These are phyloP conservation scores for Casuarina cunninghamiana DNA, from an alignment of 306 rosid species.

Conservation along the genomic window DNA sequence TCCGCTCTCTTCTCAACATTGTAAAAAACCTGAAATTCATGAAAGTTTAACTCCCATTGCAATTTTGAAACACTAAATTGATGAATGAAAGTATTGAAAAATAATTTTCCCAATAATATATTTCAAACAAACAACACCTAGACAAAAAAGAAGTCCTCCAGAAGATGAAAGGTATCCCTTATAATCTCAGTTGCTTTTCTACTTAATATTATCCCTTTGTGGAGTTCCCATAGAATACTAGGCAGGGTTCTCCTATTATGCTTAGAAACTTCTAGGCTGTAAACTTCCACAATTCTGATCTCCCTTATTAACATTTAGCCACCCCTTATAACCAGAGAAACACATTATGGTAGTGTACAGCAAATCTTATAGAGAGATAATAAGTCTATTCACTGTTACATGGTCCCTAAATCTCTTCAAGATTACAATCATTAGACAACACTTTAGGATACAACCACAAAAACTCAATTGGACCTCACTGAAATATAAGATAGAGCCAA, in stretches of 20 bases:
- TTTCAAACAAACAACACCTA: background rate
- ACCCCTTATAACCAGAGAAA: background rate
- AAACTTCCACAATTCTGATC: background rate
- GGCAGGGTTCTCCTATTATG: background rate
- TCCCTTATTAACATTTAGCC: background rate
- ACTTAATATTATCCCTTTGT: background rate
- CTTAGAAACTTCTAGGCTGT: background rate
- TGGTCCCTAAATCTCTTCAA: background rate
- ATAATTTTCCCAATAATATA: background rate
- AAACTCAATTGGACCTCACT: background rate
- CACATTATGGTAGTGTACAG: background rate
- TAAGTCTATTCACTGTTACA: background rate
- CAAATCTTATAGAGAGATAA: background rate
- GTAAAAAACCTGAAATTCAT: conserved; percentile 49
- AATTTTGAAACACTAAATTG: conserved; percentile 7
- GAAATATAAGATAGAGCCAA: background rate
- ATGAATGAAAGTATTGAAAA: conserved; percentile 7
- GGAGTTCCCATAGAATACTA: background rate
- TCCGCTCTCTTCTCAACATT: conserved; percentile 63
- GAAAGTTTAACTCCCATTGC: conserved; percentile 8
- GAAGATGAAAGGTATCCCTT: background rate
- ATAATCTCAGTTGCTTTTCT: background rate
- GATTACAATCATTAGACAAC: background rate
- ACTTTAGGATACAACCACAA: background rate
- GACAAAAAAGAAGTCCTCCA: background rate